phyloP scores from a whole-genome alignment of 768 basidiomycete genomes.

The Pleurotus tuber-regium region DNA sequence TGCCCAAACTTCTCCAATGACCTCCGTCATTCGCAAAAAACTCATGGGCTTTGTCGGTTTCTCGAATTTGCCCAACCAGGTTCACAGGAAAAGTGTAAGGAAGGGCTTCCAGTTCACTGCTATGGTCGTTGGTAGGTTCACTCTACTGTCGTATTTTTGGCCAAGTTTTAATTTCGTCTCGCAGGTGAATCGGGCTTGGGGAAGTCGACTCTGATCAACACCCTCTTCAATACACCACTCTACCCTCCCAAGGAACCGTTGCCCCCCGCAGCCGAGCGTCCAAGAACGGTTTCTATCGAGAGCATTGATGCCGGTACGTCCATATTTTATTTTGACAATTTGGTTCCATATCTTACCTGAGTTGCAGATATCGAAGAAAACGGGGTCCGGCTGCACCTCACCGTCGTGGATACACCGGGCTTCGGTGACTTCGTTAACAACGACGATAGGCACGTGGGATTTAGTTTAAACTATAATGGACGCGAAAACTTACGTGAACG shows the following conservation, averaged over 20 bases:
- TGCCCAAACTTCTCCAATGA: conserved; percentile 32
- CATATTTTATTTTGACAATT: conserved; percentile 19
- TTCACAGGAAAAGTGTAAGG: conserved; percentile 96
- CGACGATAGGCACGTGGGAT: conserved; percentile 75
- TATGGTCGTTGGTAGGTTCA: conserved; percentile 94
- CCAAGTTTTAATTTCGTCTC: conserved; percentile 20
- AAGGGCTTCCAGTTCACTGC: conserved; percentile 99
- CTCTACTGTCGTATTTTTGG: conserved; percentile 18
- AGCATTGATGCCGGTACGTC: conserved; percentile 93
- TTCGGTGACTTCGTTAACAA: conserved; percentile 99
- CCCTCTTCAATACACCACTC: conserved; percentile 95
- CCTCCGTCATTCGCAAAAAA: conserved; percentile 78
- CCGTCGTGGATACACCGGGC: conserved; percentile 99
- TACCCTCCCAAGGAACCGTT: conserved; percentile 87
- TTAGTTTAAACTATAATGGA: conserved; percentile 12
- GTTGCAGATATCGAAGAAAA: conserved; percentile 95
- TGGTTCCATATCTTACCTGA: conserved; percentile 18
- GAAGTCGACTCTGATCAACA: conserved; percentile 98
- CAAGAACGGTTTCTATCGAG: conserved; percentile 96
- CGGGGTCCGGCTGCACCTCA: conserved; percentile 92
- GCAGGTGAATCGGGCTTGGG: conserved; percentile 96
- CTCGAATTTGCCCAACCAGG: conserved; percentile 98
- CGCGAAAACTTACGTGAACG: conserved; percentile 18
- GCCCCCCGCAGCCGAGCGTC: conserved; percentile 80
- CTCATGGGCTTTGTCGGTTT: conserved; percentile 95